Evolutionary conservation across 2,329 filamentous ascomycete genomes (phyloP).

Genomic region (Chaetomiaceae sp.): DNA sequence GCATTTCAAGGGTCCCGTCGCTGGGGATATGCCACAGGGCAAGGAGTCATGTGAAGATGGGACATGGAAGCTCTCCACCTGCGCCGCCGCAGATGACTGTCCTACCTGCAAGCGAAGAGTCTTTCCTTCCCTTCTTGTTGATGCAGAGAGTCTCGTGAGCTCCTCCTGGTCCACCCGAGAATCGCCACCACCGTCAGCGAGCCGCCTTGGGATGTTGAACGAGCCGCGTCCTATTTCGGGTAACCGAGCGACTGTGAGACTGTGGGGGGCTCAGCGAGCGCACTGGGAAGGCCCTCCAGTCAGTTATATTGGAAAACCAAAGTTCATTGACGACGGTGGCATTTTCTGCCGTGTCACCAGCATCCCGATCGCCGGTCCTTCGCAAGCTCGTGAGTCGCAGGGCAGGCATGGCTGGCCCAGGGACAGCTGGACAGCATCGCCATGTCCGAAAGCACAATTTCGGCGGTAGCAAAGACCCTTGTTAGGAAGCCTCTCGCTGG

Average conservation of each 20-base stretch:
- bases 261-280: constrained; percentile 7
- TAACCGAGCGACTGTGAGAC: constrained; percentile 23
- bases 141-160: constrained; percentile 19
- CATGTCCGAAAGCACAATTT: constrained; percentile 4
- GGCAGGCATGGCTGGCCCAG: too few relatives aligned
- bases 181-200: constrained; percentile 15
- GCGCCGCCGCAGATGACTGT: background rate
- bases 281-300: background rate
- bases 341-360: constrained; percentile 13
- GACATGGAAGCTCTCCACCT: background rate
- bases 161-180: constrained; percentile 11
- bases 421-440: background rate
- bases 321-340: background rate
- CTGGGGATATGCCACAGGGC: background rate
- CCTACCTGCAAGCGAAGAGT: constrained; percentile 10
- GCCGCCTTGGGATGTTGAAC: constrained; percentile 8
- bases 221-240: constrained; percentile 23
- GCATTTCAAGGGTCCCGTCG: background rate
- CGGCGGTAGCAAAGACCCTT: background rate
- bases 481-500: too few relatives aligned
- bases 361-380: background rate
- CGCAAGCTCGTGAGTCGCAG: background rate
- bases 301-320: constrained; percentile 11
- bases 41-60: constrained; percentile 7
- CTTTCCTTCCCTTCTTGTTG: constrained; percentile 16